Percentiles rank a stretch among this genome's conserved stretches.
These are phyloP conservation scores for Candida glaebosa DNA, from an alignment of 805 yeast species.

Conservation along the genomic window DNA sequence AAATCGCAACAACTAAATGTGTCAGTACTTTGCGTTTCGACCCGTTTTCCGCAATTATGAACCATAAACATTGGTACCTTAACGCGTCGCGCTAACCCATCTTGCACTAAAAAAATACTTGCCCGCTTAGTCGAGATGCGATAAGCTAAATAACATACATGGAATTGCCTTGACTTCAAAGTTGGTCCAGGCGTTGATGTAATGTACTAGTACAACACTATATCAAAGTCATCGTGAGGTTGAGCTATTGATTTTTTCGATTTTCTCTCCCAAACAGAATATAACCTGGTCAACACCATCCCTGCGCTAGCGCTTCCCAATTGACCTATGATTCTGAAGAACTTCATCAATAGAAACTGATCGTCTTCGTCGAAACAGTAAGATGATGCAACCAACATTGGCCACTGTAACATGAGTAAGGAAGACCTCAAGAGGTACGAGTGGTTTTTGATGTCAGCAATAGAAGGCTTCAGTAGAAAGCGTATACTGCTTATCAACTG, in stretches of 20 bases:
- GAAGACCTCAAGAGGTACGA: conserved; percentile 7
- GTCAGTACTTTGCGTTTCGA: too few species aligned
- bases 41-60: too few species aligned
- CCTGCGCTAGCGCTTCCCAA: conserved; percentile 51
- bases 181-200: too few species aligned
- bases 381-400: conserved; percentile 48
- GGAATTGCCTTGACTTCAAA: too few species aligned
- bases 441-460: conserved; percentile 4
- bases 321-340: conserved; percentile 36
- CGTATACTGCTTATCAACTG: conserved; percentile 8
- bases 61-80: too few species aligned
- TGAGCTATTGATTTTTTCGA: conserved; percentile 19
- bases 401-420: conserved; percentile 50
- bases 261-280: conserved; percentile 11
- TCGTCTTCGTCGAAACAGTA: conserved; percentile 36
- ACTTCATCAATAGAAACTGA: conserved; percentile 29
- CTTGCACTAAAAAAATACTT: too few species aligned
- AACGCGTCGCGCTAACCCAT: too few species aligned
- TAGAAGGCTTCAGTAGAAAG: conserved; percentile 3
- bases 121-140: too few species aligned
- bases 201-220: not conserved
- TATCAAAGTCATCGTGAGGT: not conserved
- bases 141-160: too few species aligned
- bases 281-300: conserved; percentile 19
- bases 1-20: too few species aligned